Evolutionary conservation across 202 grass and related monocot genomes (phyloP).

Genomic region (Dendrocalamus latiflorus): DNA sequence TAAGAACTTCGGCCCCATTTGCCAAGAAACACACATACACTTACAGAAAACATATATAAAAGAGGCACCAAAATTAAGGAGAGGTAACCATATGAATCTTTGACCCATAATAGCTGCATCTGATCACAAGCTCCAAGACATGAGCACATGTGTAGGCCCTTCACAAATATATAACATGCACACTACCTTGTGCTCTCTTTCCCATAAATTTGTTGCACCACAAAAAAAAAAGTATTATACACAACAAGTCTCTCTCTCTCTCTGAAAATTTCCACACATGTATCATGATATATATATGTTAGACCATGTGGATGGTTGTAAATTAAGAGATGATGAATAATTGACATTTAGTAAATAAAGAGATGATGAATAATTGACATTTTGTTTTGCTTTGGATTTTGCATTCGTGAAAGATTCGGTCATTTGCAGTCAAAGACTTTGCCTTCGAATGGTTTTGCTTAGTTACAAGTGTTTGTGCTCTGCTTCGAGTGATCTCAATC

Average conservation of each 20-base stretch:
- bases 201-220: constrained; percentile 43
- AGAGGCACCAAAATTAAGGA: background rate
- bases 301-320: too few species aligned
- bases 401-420: too few species aligned
- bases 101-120: constrained; percentile 56
- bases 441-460: too few species aligned
- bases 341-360: too few species aligned
- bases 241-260: background rate
- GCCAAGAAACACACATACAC: background rate
- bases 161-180: constrained; percentile 13
- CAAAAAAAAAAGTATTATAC: background rate
- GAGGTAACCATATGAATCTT: constrained; percentile 19
- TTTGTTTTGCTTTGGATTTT: too few species aligned
- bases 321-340: constrained; percentile 33
- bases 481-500: too few species aligned
- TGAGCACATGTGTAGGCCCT: constrained; percentile 58
- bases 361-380: too few species aligned
- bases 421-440: too few species aligned
- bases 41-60: constrained; percentile 11
- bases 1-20: background rate
- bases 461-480: too few species aligned
- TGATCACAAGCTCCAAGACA: constrained; percentile 51
- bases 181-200: constrained; percentile 39
- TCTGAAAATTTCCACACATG: background rate
- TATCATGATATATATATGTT: background rate